These are phyloP conservation scores for Thinopyrum elongatum DNA, from an alignment of 176 grass and related monocot species.

Conservation along the genomic window DNA sequence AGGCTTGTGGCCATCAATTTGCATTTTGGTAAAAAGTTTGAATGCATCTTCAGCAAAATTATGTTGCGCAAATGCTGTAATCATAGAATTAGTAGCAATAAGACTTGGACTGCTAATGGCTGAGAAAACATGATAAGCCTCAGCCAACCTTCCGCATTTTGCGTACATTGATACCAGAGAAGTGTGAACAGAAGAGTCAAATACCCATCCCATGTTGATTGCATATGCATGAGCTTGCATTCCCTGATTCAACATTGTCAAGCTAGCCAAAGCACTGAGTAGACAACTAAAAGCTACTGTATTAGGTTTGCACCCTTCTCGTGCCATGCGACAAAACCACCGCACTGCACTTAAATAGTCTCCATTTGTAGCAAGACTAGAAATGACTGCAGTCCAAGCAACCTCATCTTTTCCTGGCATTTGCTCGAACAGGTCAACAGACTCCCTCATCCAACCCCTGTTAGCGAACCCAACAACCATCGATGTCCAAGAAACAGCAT, in stretches of 20 bases:
- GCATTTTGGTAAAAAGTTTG: constrained; percentile 49
- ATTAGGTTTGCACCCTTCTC: constrained; percentile 50
- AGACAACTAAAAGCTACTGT: constrained; percentile 42
- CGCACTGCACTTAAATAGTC: constrained; percentile 41
- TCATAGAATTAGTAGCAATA: constrained; percentile 54
- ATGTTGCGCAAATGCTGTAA: constrained; percentile 68
- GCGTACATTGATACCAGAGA: constrained; percentile 78
- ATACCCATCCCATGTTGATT: constrained; percentile 49
- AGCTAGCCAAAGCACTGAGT: constrained; percentile 57
- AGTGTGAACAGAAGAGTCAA: constrained; percentile 48
- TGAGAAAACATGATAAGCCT: constrained; percentile 53
- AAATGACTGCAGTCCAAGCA: constrained; percentile 60
- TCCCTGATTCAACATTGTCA: constrained; percentile 44
- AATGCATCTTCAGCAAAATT: constrained; percentile 55
- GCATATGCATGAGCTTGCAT: constrained; percentile 69
- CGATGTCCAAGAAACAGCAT: constrained; percentile 71
- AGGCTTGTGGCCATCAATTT: constrained; percentile 46
- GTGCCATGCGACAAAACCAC: constrained; percentile 58
- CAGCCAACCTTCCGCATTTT: constrained; percentile 58
- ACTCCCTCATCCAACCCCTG: constrained; percentile 64
- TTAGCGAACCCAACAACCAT: constrained; percentile 61
- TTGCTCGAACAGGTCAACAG: constrained; percentile 54
- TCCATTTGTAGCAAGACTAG: constrained; percentile 43
- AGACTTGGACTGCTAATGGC: constrained; percentile 42
- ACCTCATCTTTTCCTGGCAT: constrained; percentile 70